phyloP scores from a whole-genome alignment of 495 filamentous ascomycete genomes.

The Chaetomidium leptoderma region DNA sequence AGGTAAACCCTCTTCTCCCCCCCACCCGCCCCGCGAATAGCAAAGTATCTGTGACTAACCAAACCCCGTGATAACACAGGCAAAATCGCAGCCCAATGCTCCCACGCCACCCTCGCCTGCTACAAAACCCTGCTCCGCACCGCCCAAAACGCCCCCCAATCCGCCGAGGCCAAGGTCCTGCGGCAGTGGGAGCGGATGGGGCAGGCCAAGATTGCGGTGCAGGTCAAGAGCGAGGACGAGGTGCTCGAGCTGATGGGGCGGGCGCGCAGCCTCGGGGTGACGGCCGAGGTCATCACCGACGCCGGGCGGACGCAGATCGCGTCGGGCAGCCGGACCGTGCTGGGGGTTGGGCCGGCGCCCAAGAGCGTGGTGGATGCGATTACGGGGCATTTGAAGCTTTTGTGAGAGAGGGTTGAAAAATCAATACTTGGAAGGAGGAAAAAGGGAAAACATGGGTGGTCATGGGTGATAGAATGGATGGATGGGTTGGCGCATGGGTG shows the following conservation, averaged over 20 bases:
- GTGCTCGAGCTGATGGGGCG: slow-evolving; percentile 68
- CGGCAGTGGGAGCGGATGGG: slow-evolving; percentile 77
- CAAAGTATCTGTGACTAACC: background rate
- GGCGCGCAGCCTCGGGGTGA: slow-evolving; percentile 78
- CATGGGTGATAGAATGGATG: no score
- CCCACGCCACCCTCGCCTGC: slow-evolving; percentile 94
- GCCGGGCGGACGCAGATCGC: slow-evolving; percentile 97
- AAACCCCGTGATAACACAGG: slow-evolving; percentile 50
- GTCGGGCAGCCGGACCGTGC: slow-evolving; percentile 82
- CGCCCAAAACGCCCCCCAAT: slow-evolving; percentile 42
- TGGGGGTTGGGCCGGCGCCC: slow-evolving; percentile 84
- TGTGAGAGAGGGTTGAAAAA: slow-evolving; percentile 45
- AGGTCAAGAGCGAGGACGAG: slow-evolving; percentile 80
- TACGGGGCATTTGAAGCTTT: slow-evolving; percentile 80
- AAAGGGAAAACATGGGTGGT: no score
- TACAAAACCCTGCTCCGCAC: slow-evolving; percentile 75
- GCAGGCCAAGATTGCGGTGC: slow-evolving; percentile 89
- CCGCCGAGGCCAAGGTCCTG: slow-evolving; percentile 60
- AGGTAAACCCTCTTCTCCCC: slow-evolving; percentile 49
- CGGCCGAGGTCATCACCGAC: slow-evolving; percentile 84
- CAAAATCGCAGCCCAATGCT: slow-evolving; percentile 94
- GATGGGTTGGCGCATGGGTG: no score
- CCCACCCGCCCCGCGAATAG: background rate
- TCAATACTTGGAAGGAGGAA: background rate
- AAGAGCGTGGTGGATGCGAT: slow-evolving; percentile 82